Evolutionary conservation across 805 yeast genomes (phyloP).

Genomic region (Komagataella populi): DNA sequence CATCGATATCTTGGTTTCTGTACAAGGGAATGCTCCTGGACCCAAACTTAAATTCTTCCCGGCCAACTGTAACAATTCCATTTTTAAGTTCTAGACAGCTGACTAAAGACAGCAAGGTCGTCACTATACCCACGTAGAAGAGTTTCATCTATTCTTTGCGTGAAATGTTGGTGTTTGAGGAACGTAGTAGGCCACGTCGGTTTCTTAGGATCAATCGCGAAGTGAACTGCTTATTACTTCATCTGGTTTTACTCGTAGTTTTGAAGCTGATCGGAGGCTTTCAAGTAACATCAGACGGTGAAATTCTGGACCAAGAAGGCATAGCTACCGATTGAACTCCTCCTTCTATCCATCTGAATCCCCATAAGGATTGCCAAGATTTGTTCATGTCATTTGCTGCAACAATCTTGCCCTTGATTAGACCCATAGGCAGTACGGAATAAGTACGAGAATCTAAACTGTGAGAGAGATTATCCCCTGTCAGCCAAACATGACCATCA

Average conservation of each 20-base stretch:
- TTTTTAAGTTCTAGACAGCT: background rate
- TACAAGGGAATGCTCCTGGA: background rate
- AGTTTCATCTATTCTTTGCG: background rate
- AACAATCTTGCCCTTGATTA: constrained; percentile 76
- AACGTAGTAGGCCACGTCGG: background rate
- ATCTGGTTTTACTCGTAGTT: background rate
- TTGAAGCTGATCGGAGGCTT: background rate
- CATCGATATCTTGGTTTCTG: background rate
- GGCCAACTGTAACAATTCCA: background rate
- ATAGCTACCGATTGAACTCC: background rate
- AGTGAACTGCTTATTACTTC: background rate
- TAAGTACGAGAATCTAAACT: constrained; percentile 85
- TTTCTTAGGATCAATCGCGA: background rate
- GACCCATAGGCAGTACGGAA: constrained; percentile 79
- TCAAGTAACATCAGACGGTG: background rate
- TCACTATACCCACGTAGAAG: background rate
- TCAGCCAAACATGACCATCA: constrained; percentile 92
- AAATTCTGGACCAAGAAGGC: background rate
- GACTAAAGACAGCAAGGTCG: background rate
- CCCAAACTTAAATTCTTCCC: background rate
- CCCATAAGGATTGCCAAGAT: constrained; percentile 26
- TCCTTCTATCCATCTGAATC: constrained; percentile 35
- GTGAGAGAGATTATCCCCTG: constrained; percentile 85
- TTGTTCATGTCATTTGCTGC: constrained; percentile 50
- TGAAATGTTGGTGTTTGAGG: background rate